Base-by-base conservation (phyloP, 768 basidiomycete species). In the Strobilomyces confusus region DNA sequence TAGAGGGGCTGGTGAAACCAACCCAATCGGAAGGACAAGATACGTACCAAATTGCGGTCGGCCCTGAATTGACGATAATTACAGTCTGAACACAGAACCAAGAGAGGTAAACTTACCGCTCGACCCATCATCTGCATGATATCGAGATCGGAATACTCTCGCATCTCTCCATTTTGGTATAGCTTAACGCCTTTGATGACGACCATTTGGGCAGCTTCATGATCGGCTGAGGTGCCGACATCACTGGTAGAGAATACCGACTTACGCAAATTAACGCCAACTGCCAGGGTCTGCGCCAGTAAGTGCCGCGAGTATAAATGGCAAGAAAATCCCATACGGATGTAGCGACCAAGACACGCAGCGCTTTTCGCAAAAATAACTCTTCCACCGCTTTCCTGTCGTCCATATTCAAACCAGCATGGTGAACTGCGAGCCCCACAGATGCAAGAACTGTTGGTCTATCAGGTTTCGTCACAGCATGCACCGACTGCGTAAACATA, bases 71-170 rank as follows among this genome's bases (percentile, higher is more conserved):
- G 38, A 44, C 17, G 20, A 51, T 25, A 43, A 41, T 19, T 53
- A 36, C 22, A 37, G 37, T 30, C 40, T 42, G 47, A 40, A 23
- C 19, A 46, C 32, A 26, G 22, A 7, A 48, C 19, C 23, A 12
- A 26, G 15, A 41, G 37, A 37, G 3, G 32, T 1, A 41, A 50
- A 46, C 84, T 68, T 65, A 91, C 90, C 40, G 94, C 94, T 44
- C 97, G 82, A 8, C 95, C 97, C 53, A 98, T 81, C 95, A 98
- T 98, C 69, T 97, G 95, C 79, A 91, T 84, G 26, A 98, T 78
- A 61, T 98, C 97, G 6, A 97, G 77, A 65, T 97, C 95, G 0
- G 88, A 87, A 68, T 97, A 97, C 61, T 98, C 94, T 32, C 78
- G 75, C 44, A 82, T 81, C 15, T 73, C 74, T 42, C 79, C 81